Conservation (phyloP, 345 rosid genomes). For the Citrus glauca region DNA sequence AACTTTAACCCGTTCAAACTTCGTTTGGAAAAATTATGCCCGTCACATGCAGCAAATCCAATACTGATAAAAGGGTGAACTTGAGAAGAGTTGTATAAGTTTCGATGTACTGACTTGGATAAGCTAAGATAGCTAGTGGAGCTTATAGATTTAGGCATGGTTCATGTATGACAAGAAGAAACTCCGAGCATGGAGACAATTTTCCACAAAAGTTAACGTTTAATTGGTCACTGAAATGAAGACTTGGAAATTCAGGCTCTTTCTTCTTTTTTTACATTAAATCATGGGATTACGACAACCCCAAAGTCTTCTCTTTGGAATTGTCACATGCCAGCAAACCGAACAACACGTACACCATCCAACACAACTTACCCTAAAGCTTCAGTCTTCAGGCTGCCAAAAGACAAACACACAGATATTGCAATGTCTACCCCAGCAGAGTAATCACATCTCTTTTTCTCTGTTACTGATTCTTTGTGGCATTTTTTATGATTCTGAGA, state of each 20-base stretch:
- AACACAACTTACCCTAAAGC: neutral
- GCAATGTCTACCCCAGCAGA: constrained; percentile 59
- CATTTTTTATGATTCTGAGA: neutral
- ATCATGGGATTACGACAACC: neutral
- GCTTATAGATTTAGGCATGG: neutral
- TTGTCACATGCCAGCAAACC: neutral
- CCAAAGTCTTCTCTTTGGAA: constrained; percentile 18
- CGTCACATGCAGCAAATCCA: neutral
- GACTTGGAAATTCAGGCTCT: neutral
- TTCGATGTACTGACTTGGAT: neutral
- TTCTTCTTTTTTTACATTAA: neutral
- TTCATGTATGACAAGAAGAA: neutral
- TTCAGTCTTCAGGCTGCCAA: neutral
- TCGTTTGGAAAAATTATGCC: neutral
- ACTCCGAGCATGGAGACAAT: neutral
- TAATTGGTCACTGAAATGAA: neutral
- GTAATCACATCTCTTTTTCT: constrained; percentile 31
- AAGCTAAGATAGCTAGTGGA: neutral
- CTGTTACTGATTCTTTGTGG: neutral
- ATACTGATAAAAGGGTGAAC: neutral
- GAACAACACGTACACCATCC: neutral
- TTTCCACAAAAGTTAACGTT: neutral
- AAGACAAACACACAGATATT: neutral
- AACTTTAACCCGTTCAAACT: neutral
- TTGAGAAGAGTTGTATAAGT: neutral